Evolutionary conservation across 306 rosid species (phyloP).

Genomic region (Pueraria montana): DNA sequence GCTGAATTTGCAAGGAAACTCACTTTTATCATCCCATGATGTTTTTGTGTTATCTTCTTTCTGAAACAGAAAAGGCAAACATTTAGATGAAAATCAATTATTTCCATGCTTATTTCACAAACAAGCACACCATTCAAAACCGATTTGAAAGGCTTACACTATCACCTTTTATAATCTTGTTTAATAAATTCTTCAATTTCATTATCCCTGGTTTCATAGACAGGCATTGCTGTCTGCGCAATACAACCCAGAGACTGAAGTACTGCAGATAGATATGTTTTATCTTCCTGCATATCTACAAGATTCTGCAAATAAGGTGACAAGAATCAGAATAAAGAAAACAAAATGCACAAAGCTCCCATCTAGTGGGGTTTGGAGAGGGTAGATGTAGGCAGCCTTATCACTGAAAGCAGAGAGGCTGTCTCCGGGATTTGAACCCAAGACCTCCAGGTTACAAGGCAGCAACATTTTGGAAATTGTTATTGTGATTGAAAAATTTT

Average conservation of each 20-base stretch:
- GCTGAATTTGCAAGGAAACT: slow-evolving; percentile 40
- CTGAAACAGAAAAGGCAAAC: slow-evolving; percentile 66
- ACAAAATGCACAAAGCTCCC: neutral
- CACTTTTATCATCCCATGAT: slow-evolving; percentile 89
- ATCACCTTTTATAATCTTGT: slow-evolving; percentile 81
- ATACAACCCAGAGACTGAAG: slow-evolving; percentile 97
- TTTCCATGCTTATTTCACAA: slow-evolving; percentile 43
- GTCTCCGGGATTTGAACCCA: neutral
- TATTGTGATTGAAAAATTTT: too few relatives aligned
- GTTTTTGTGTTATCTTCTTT: slow-evolving; percentile 59
- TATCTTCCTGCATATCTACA: slow-evolving; percentile 89
- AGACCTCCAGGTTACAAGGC: neutral
- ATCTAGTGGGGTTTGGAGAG: neutral
- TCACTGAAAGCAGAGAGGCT: neutral
- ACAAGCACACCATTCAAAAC: too few relatives aligned
- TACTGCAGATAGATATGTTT: slow-evolving; percentile 84
- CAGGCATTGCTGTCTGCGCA: slow-evolving; percentile 96
- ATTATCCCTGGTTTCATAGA: slow-evolving; percentile 91
- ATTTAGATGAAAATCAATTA: slow-evolving; percentile 48
- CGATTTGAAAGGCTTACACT: too few relatives aligned
- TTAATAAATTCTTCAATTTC: slow-evolving; percentile 83
- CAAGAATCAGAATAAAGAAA: slow-evolving; percentile 45
- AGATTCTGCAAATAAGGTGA: slow-evolving; percentile 72
- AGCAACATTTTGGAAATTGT: too few relatives aligned
- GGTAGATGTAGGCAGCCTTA: too few relatives aligned